These are phyloP conservation scores for Tanacetum coccineum DNA, from an alignment of 129 eudicot species.

Conservation along the genomic window DNA sequence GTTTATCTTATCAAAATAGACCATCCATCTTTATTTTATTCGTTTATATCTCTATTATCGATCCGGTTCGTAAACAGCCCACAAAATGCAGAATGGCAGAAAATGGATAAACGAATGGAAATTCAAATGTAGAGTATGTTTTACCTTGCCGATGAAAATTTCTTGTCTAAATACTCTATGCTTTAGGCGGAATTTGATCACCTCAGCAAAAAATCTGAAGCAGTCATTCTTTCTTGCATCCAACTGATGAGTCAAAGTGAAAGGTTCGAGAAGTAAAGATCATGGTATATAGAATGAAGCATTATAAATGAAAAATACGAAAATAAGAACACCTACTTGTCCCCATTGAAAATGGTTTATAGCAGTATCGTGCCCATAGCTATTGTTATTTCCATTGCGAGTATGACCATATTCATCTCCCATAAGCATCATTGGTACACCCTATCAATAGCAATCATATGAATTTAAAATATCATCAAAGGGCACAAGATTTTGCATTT, in stretches of 20 bases:
- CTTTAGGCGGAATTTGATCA: conserved; percentile 72
- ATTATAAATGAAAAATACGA: background rate
- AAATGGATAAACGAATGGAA: too few relatives aligned
- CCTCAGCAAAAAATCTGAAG: conserved; percentile 85
- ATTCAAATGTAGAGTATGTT: background rate
- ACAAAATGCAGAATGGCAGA: too few relatives aligned
- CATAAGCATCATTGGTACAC: conserved; percentile 98
- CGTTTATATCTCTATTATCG: too few relatives aligned
- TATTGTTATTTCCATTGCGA: conserved; percentile 91
- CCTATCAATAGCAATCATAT: conserved; percentile 31
- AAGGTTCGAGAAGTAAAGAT: conserved; percentile 13
- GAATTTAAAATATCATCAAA: background rate
- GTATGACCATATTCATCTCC: conserved; percentile 98
- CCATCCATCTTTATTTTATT: too few relatives aligned
- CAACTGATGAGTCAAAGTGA: conserved; percentile 46
- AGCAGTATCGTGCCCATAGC: conserved; percentile 86
- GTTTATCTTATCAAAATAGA: too few relatives aligned
- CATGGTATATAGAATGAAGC: background rate
- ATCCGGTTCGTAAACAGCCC: too few relatives aligned
- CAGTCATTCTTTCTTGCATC: conserved; percentile 51
- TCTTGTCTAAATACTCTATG: conserved; percentile 56
- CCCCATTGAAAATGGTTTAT: conserved; percentile 92
- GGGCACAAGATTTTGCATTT: too few relatives aligned
- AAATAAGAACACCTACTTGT: conserved; percentile 45
- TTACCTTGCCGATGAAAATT: conserved; percentile 70